Evolutionary conservation across 1,284 basidiomycete genomes (phyloP).

Genomic region (Cystobasidium pallidum): DNA sequence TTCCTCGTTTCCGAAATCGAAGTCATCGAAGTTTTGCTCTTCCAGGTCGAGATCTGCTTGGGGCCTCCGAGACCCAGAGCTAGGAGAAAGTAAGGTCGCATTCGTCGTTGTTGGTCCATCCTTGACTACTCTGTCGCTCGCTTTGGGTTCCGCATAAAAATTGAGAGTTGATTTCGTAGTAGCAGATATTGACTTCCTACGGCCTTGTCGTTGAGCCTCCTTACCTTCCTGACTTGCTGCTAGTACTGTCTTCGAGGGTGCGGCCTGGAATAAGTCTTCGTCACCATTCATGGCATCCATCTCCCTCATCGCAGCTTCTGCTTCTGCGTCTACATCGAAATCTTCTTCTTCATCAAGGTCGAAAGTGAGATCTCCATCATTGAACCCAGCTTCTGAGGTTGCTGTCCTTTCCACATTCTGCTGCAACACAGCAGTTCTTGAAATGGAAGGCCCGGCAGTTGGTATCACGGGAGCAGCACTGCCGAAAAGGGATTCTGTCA

Average conservation of each 20-base stretch:
- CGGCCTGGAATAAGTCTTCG: not conserved
- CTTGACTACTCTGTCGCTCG: not conserved
- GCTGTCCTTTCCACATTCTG: not conserved
- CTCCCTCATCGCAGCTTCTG: constrained; percentile 31
- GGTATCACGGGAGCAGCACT: not conserved
- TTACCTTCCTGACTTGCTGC: not conserved
- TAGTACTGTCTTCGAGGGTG: not conserved
- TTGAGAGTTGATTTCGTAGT: constrained; percentile 10
- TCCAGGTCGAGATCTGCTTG: constrained; percentile 24
- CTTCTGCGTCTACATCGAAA: constrained; percentile 38
- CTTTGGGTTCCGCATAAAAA: constrained; percentile 32
- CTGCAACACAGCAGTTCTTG: not conserved
- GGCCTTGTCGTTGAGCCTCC: not conserved
- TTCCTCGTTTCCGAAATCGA: constrained; percentile 46
- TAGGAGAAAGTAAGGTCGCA: not conserved
- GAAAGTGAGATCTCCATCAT: constrained; percentile 39
- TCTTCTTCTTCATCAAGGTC: constrained; percentile 38
- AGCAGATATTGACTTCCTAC: not conserved
- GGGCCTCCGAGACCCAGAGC: not conserved
- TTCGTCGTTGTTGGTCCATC: not conserved
- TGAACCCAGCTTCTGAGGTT: constrained; percentile 38
- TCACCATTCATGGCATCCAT: constrained; percentile 27
- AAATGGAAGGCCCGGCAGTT: constrained; percentile 3
- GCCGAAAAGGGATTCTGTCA: constrained; percentile 12
- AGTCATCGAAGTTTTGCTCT: constrained; percentile 39